phyloP scores from a whole-genome alignment of 2,329 filamentous ascomycete genomes.

The Apiospora aurea region DNA sequence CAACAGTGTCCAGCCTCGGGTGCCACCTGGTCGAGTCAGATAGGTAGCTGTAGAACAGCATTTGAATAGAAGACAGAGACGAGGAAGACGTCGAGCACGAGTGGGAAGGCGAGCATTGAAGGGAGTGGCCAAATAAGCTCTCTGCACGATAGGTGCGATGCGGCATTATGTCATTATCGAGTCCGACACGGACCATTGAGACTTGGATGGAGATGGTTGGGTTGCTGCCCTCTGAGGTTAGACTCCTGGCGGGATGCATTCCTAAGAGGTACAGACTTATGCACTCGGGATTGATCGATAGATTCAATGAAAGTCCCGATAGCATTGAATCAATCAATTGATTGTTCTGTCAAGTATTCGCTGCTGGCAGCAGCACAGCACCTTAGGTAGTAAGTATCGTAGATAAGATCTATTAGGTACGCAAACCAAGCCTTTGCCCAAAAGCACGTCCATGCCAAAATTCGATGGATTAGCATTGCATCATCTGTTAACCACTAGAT shows the following conservation, averaged over 20 bases:
- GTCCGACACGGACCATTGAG: not conserved
- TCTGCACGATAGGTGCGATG: constrained; percentile 9
- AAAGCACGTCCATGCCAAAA: not conserved
- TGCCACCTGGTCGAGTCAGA: constrained; percentile 6
- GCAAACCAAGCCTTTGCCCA: not conserved
- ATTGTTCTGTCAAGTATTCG: no score
- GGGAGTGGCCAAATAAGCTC: not conserved
- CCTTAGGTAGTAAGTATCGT: no score
- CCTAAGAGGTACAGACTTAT: no score
- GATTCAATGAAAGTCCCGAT: not conserved
- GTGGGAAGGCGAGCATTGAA: no score
- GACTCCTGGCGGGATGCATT: not conserved
- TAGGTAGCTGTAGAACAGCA: not conserved
- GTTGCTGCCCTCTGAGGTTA: constrained; percentile 2
- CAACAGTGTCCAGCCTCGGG: not conserved
- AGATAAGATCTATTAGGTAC: not conserved
- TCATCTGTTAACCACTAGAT: constrained; percentile 5
- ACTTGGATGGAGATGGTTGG: not conserved
- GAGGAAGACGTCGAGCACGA: not conserved
- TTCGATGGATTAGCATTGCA: not conserved
- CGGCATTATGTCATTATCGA: constrained; percentile 10
- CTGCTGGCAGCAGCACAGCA: no score
- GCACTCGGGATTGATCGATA: not conserved
- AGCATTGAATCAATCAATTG: not conserved
- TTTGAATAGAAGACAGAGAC: no score